phyloP scores from a whole-genome alignment of 1,284 basidiomycete genomes.

The Marasmius sp. region DNA sequence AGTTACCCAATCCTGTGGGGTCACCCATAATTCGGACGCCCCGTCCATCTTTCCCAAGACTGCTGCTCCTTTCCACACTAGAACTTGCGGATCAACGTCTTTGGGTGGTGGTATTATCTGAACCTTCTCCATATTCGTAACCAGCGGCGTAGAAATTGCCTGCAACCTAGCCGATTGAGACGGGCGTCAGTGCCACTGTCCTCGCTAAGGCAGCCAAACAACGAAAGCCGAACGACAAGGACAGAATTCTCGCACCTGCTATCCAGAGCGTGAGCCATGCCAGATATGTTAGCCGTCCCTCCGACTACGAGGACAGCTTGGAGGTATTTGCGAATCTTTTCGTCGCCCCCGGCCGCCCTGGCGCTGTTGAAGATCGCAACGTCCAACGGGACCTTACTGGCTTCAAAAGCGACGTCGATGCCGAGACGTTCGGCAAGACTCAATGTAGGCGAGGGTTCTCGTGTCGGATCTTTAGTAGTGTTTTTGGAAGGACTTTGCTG shows the following conservation, averaged over 20 bases:
- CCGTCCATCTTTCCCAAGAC: constrained; percentile 92
- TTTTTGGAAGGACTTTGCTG: constrained; percentile 14
- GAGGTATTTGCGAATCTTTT: constrained; percentile 88
- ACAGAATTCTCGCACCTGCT: constrained; percentile 55
- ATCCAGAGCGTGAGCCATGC: constrained; percentile 77
- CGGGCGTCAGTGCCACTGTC: constrained; percentile 7
- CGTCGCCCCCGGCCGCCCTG: constrained; percentile 81
- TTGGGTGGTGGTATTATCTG: constrained; percentile 91
- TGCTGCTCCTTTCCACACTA: constrained; percentile 96
- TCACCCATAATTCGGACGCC: constrained; percentile 88
- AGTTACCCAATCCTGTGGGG: constrained; percentile 82
- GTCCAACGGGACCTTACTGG: constrained; percentile 90
- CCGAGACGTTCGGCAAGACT: constrained; percentile 22
- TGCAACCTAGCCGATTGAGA: constrained; percentile 55
- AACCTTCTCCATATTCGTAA: constrained; percentile 80
- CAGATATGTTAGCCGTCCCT: constrained; percentile 71
- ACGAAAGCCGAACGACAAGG: constrained; percentile 3
- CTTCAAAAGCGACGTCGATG: constrained; percentile 82
- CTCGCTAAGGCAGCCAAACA: not conserved
- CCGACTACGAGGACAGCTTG: constrained; percentile 90
- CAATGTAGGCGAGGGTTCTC: constrained; percentile 3
- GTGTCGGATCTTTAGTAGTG: constrained; percentile 1
- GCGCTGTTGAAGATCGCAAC: constrained; percentile 93
- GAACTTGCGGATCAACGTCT: constrained; percentile 86
- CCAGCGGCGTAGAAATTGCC: constrained; percentile 81